Evolutionary conservation across 495 filamentous ascomycete genomes (phyloP), one percentile per base, ranked within the genome.

Genomic region (Jackrogersella multiformis): DNA sequence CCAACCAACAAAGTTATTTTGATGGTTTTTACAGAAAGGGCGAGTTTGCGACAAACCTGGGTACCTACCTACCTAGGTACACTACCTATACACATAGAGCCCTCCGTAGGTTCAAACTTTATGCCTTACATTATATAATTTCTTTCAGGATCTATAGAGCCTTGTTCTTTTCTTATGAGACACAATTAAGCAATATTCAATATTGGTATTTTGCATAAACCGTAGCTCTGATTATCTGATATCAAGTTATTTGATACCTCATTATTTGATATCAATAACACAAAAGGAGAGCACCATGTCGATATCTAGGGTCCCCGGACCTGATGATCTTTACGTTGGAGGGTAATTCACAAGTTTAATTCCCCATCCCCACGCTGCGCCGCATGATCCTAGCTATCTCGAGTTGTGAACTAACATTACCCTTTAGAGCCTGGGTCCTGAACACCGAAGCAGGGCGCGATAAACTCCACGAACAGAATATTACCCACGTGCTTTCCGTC

Each of bases 401-500:
- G 18, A 13, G 24, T 41, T 30, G 41, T 62, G 63, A 44, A 55
- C 77, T 78, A 41, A 79, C 68, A 39, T 30, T 68, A 52, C 66
- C 53, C 4, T 70, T 58, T 76, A 97, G 93, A 36, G 84, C 96
- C 51, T 92, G 93, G 77, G 86, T 89, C 16, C 77, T 97, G 64
- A 71, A 70, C 23, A 28, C 65, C 13, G 67, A 71, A 38, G 87
- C 87, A 35, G 86, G 89, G 35, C 86, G 87, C 62, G 78, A 87
- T 2, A 83, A 89, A 13, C 79, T 99, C 28, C 77, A 83, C 52
- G 81, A 88, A 61, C 84, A 86, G 62, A 89, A 89, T 45, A 92
- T 98, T 75, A 97, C 93, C 2, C 94, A 97, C 78, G 82, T 98
- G 34, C 79, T 99, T n/a, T 97, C 94, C 1, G 92, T 92, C 60